Base-by-base conservation (phyloP, 2,329 filamentous ascomycete species). In the Daldinia eschscholtzii region DNA sequence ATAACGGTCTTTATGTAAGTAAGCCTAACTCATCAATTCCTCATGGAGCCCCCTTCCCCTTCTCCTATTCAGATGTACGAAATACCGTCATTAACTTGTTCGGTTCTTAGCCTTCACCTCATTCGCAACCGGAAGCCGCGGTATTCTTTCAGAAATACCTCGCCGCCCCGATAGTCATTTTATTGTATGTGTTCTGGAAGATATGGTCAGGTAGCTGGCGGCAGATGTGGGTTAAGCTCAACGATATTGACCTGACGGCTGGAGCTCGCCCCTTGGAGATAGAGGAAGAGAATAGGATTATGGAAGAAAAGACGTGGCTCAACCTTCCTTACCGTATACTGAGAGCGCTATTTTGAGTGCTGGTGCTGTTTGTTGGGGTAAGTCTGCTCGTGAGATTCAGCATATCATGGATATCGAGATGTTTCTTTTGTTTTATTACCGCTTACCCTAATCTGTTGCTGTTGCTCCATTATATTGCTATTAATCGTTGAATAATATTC, bases 141-240 rank as follows among this genome's bases (percentile, higher is more conserved):
- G 79, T 75, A 48, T 92, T 91, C 81, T 92, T 93, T 81, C 75
- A 83, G 55, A 72, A 76, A 3, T 90, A 88, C 75, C 82, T 91
- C 12, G 88, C 88, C 7, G 82, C 83, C 0, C 86, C 86, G 0
- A 81, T 90, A n/a, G 84, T 89, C 41, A 68, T 89, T 18, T 48
- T 75, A 0, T 85, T 89, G 71, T 93, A 91, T 76, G 57, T 93
- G 6, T 83, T 82, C 12, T 93, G 92, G 83, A 93, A 93, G 80
- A 1, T 92, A 48, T 87, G 77, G 50, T 77, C 80, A 15, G 75
- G 81, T 68, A 85, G 87, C 76, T 85, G 83, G 77, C 87, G 86
- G n/a, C 46, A 52, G 26, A 77, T 86, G 23, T 84, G 90, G 66
- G 81, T 92, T 23, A 83, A 85, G 2, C 81, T 85, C 6, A 80